These are phyloP conservation scores for Shiraia sp. DNA, from an alignment of 2,329 filamentous ascomycete species.

Conservation along the genomic window DNA sequence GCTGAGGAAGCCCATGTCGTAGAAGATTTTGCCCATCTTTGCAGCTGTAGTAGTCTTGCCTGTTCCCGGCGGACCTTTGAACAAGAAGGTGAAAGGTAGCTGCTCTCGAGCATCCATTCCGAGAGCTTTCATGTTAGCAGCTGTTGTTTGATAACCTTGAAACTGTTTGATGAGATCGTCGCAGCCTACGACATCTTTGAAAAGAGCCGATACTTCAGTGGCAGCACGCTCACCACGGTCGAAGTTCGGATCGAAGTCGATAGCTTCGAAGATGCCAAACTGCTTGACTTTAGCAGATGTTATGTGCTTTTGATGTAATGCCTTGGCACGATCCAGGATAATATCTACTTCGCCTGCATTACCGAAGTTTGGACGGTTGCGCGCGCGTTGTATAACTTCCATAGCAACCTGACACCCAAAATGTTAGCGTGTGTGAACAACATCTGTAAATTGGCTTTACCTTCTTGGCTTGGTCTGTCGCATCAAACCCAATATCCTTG, in stretches of 20 bases:
- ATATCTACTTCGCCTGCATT: conserved; percentile 77
- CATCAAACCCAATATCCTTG: conserved; percentile 57
- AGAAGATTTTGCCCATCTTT: conserved; percentile 77
- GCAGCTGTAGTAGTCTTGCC: conserved; percentile 74
- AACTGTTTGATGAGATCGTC: conserved; percentile 59
- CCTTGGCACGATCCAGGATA: conserved; percentile 63
- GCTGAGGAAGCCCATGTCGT: conserved; percentile 71
- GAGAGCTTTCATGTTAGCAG: conserved; percentile 55
- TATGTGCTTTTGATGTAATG: conserved; percentile 52
- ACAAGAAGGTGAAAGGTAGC: conserved; percentile 70
- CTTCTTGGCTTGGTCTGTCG: conserved; percentile 56
- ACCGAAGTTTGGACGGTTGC: conserved; percentile 68
- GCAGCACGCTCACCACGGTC: conserved; percentile 55
- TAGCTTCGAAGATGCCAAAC: conserved; percentile 45
- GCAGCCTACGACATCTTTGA: conserved; percentile 62
- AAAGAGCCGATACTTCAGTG: conserved; percentile 57
- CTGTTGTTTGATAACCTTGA: conserved; percentile 58
- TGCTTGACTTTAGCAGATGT: conserved; percentile 27
- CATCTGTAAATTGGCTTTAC: too few relatives aligned
- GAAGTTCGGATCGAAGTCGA: conserved; percentile 64
- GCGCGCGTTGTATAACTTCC: conserved; percentile 63
- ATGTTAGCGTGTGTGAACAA: too few relatives aligned
- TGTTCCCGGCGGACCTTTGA: conserved; percentile 68
- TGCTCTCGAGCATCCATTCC: conserved; percentile 60
- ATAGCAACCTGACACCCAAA: too few relatives aligned